Percentiles rank a stretch among this genome's conserved stretches.
phyloP scores from a whole-genome alignment of 768 basidiomycete genomes.

The Candolleomyces efflorescens region DNA sequence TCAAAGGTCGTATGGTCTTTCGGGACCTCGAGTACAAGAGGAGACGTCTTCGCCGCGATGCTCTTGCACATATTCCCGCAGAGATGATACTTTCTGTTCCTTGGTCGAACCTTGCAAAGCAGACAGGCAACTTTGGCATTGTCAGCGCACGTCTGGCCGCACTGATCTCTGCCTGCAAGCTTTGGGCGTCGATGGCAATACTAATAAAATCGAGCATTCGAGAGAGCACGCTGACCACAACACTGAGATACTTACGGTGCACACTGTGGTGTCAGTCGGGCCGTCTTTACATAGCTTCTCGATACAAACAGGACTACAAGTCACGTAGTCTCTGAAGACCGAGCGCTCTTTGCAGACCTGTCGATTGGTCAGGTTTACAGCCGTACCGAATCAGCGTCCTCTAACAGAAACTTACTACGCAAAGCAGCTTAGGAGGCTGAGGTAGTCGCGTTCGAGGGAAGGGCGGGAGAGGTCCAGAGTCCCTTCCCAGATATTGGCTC shows the following conservation, averaged over 20 bases:
- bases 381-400: not conserved
- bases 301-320: slow-evolving; percentile 21
- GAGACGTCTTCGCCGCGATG: slow-evolving; percentile 15
- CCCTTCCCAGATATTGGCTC: no score
- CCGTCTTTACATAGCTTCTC: slow-evolving; percentile 18
- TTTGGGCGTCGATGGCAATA: slow-evolving; percentile 26
- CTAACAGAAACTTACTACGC: not conserved
- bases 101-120: slow-evolving; percentile 23
- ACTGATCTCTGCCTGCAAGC: slow-evolving; percentile 18
- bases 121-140: slow-evolving; percentile 23
- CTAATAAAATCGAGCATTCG: slow-evolving; percentile 10
- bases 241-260: slow-evolving; percentile 15
- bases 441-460: no score
- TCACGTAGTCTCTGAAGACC: slow-evolving; percentile 16
- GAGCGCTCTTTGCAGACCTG: slow-evolving; percentile 7
- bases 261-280: slow-evolving; percentile 17
- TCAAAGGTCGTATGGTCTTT: slow-evolving; percentile 14
- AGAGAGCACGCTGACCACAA: not conserved
- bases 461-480: no score
- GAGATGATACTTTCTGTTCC: slow-evolving; percentile 20
- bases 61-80: slow-evolving; percentile 18
- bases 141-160: slow-evolving; percentile 18
- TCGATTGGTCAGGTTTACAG: not conserved
- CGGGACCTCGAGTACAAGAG: slow-evolving; percentile 16
- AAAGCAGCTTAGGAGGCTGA: no score